Conservation (phyloP, 148 eudicot species). For the Camellia sinensis region DNA sequence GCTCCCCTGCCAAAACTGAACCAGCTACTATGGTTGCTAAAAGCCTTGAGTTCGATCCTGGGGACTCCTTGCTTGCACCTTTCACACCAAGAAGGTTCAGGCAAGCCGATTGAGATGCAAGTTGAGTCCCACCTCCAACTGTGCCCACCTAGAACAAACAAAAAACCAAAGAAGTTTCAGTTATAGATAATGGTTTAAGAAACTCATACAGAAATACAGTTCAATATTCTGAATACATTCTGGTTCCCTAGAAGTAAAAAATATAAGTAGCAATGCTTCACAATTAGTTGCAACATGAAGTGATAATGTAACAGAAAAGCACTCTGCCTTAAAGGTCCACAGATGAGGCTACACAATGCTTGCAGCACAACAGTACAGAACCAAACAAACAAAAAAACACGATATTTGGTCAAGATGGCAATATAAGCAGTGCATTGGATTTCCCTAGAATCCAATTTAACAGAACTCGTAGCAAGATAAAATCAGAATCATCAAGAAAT, state of each 20-base stretch:
- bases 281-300: background rate
- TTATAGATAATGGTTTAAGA: no score
- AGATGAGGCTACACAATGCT: background rate
- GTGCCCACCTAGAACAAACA: slow-evolving; percentile 33
- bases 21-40: slow-evolving; percentile 39
- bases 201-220: no score
- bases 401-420: background rate
- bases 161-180: background rate
- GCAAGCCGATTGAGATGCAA: slow-evolving; percentile 42
- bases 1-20: slow-evolving; percentile 39
- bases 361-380: background rate
- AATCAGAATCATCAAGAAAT: background rate
- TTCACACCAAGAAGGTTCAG: slow-evolving; percentile 39
- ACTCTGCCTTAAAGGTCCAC: background rate
- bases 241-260: background rate
- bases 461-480: background rate
- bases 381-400: background rate
- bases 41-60: slow-evolving; percentile 40
- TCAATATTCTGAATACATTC: no score
- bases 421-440: background rate
- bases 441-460: background rate
- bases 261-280: background rate
- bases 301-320: background rate
- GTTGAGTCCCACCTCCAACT: slow-evolving; percentile 42
- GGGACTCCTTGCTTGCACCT: slow-evolving; percentile 27